Evolutionary conservation across 345 rosid genomes (phyloP).

Genomic region (Ailanthus altissimus): DNA sequence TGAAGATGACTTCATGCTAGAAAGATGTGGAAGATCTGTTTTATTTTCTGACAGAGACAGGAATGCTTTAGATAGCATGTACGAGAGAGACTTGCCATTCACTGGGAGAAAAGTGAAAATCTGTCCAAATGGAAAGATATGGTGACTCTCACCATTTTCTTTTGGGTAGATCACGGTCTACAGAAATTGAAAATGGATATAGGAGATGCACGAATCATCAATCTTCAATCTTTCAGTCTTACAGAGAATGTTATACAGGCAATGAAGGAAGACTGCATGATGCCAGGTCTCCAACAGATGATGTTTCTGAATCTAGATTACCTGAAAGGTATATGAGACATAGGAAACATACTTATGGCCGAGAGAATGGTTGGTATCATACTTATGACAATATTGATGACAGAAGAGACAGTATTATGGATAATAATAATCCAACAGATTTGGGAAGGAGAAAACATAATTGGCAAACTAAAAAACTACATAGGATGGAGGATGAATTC

Average conservation of each 20-base stretch:
- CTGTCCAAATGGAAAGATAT: slow-evolving; percentile 38
- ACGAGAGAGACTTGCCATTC: slow-evolving; percentile 28
- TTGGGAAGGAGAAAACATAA: slow-evolving; percentile 31
- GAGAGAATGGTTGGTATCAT: slow-evolving; percentile 25
- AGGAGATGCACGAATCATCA: slow-evolving; percentile 24
- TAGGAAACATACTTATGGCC: slow-evolving; percentile 23
- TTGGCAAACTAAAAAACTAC: slow-evolving; percentile 23
- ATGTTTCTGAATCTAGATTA: slow-evolving; percentile 26
- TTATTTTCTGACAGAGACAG: slow-evolving; percentile 32
- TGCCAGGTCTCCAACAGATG: slow-evolving; percentile 21
- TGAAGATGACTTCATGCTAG: slow-evolving; percentile 31
- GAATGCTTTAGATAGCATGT: slow-evolving; percentile 31
- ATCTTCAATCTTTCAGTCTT: slow-evolving; percentile 24
- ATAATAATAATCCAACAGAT: slow-evolving; percentile 25
- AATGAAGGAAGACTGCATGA: slow-evolving; percentile 36
- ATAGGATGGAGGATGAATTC: slow-evolving; percentile 31
- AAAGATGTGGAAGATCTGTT: slow-evolving; percentile 25
- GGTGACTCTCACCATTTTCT: slow-evolving; percentile 30
- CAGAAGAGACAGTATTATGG: slow-evolving; percentile 23
- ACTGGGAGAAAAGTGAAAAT: slow-evolving; percentile 34
- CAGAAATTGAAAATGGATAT: slow-evolving; percentile 35
- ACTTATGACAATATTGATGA: slow-evolving; percentile 19
- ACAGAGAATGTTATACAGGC: slow-evolving; percentile 30
- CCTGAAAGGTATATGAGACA: slow-evolving; percentile 25
- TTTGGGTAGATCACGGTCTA: slow-evolving; percentile 34